phyloP scores from a whole-genome alignment of 1,139 yeast species.

The Yamadazyma dendronema region DNA sequence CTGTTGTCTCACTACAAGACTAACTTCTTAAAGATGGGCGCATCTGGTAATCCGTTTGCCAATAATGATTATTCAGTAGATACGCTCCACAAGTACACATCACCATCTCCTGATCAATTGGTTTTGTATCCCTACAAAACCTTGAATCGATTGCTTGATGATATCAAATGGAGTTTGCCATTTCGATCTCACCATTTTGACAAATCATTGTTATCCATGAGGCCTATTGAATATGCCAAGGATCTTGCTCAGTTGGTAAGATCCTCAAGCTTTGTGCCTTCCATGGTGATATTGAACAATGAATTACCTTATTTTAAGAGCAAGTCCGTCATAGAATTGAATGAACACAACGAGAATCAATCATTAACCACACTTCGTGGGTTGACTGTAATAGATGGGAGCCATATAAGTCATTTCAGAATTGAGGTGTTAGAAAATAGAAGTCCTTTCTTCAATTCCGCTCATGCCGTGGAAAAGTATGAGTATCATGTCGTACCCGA shows the following conservation, averaged over 20 bases:
- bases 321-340: conserved; percentile 15
- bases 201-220: conserved; percentile 23
- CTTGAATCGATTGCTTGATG: conserved; percentile 64
- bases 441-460: conserved; percentile 21
- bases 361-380: conserved; percentile 33
- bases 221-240: conserved; percentile 36
- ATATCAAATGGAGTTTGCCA: conserved; percentile 47
- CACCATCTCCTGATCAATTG: conserved; percentile 13
- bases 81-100: conserved; percentile 13
- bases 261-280: conserved; percentile 9
- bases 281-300: conserved; percentile 33
- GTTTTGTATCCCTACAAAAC: conserved; percentile 52
- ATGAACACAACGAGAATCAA: conserved; percentile 23
- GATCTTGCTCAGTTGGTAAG: conserved; percentile 23
- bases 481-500: conserved; percentile 36
- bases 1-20: not conserved
- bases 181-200: conserved; percentile 17
- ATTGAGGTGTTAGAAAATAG: conserved; percentile 27
- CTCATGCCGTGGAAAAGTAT: conserved; percentile 25
- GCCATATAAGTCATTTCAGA: conserved; percentile 32
- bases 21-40: no score
- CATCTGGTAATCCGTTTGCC: conserved; percentile 18
- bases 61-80: conserved; percentile 14
- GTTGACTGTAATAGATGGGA: conserved; percentile 21
- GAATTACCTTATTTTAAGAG: conserved; percentile 29